Base-by-base conservation (phyloP, 306 rosid genomes). In the Prunus armeniaca region DNA sequence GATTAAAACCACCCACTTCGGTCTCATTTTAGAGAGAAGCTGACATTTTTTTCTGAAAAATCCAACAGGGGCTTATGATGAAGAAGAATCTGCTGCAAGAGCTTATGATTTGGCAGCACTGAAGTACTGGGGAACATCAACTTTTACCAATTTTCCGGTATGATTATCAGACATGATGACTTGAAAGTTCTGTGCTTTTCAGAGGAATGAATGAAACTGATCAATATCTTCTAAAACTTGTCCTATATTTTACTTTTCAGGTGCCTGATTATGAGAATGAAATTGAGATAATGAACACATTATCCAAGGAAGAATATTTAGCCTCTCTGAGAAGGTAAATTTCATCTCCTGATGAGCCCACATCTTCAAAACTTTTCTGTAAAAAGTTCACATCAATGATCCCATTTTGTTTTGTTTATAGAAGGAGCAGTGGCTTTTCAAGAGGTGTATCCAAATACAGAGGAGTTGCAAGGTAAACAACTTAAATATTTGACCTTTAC, bases 81-180 rank as follows among this genome's bases (percentile, higher is more conserved):
- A 74, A 62, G 89, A 86, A 80, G 87, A 83, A 83, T 83, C 85
- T 12, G 87, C 89, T 5, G 87, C 87, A 15, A 80, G 87, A 75
- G 89, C 89, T 0, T 86, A 80, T 67, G 89, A 83, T 78, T 61
- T 86, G 67, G 89, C 87, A 25, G 87, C 89, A 17, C 81, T 83
- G 2, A 86, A 86, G 58, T 86, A 86, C 27, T 83, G 89, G 87
- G 89, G 87, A 71, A 75, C 75, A 58, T 69, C 87, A 12, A 83
- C 89, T 67, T 78, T 80, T 30, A 86, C 89, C 2, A 86, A 86
- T 34, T 86, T 83, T 11, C 65, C 78, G 25, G 83, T 84, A 77
- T 52, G 24, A 14, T n/a, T 62, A 20, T 30, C 9, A 12, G 10
- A 11, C n/a, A 10, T 51, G 27, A 66, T 55, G 73, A 70, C 27